A percentile compares a stretch with the other conserved stretches of the same genome.
Conservation (phyloP, 1,284 basidiomycete genomes). For the Boletellus deceptivus region DNA sequence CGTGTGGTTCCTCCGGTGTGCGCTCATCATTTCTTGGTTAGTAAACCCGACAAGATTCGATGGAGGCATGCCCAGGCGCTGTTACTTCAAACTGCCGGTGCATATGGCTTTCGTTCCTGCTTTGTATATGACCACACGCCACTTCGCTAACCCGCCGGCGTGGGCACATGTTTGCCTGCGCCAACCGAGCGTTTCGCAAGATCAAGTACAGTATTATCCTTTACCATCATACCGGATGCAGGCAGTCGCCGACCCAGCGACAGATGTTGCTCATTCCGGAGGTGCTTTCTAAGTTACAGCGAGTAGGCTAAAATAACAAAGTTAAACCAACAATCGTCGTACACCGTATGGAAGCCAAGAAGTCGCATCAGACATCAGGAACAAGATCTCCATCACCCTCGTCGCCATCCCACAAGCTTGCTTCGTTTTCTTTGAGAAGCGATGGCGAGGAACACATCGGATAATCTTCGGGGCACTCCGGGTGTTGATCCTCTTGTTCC, state of each 20-base stretch:
- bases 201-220: neutral
- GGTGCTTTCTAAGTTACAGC: slow-evolving; percentile 20
- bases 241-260: neutral
- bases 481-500: slow-evolving; percentile 22
- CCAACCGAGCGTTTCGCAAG: neutral
- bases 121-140: no score
- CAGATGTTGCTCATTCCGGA: neutral
- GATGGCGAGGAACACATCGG: slow-evolving; percentile 28
- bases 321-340: slow-evolving; percentile 23
- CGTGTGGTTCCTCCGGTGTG: no score
- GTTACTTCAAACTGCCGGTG: no score
- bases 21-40: no score
- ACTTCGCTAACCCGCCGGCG: no score
- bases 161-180: no score
- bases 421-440: slow-evolving; percentile 10
- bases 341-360: slow-evolving; percentile 17
- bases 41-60: no score
- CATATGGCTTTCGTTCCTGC: no score
- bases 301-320: slow-evolving; percentile 9
- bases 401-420: slow-evolving; percentile 24
- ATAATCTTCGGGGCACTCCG: slow-evolving; percentile 27
- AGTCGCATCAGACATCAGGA: slow-evolving; percentile 19
- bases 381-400: slow-evolving; percentile 23
- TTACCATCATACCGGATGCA: no score
- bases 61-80: no score